Evolutionary conservation across 139 green algal species (phyloP), one percentile per base, ranked within the genome.

Genomic region (Closterium sp.): DNA sequence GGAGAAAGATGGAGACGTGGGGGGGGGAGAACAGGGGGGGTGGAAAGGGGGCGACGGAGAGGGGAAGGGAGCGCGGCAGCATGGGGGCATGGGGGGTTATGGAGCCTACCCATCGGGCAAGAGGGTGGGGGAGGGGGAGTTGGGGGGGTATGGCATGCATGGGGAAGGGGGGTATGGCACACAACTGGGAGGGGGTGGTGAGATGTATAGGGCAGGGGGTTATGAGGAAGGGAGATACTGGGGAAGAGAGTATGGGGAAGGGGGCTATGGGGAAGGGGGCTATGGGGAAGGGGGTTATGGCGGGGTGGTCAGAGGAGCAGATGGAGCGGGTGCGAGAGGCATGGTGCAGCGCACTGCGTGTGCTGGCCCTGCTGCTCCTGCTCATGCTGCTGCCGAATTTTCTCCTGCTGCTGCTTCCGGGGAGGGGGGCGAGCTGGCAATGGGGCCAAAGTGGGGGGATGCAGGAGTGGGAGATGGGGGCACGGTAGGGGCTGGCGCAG

Each of bases 111-210:
- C n/a, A 31, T 43, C 9, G 28, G 88, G 35, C 6, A 88, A 28
- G 35, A 16, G 25, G 1, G 36, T 8, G 88, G 35, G 38, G 31
- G 88, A 35, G 38, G 69, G 88, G 25, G 88, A 88, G 36, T 35
- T 30, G 55, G 87, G 35, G 88, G 69, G 88, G 23, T 34, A 91
- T 34, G 35, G 88, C 55, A 36, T 35, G 88, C 33, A 36, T n/a
- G 38, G 30, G 38, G 35, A 33, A 33, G 88, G 35, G 12, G 69
- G 88, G 19, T 34, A 91, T 19, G 35, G 88, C 55, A 36, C 32
- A 36, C 55, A 36, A 33, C 34, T 3, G 88, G 35, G 88, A 91
- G 88, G 35, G 19, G 69, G 38, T 35, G 88, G 69, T 34, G 35
- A n/a, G 69, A n/a, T 35, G 88, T 85, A 33, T n/a, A 31, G 81